phyloP scores from a whole-genome alignment of 164 flowering plant species.

The Tetrastigma voinierianum region DNA sequence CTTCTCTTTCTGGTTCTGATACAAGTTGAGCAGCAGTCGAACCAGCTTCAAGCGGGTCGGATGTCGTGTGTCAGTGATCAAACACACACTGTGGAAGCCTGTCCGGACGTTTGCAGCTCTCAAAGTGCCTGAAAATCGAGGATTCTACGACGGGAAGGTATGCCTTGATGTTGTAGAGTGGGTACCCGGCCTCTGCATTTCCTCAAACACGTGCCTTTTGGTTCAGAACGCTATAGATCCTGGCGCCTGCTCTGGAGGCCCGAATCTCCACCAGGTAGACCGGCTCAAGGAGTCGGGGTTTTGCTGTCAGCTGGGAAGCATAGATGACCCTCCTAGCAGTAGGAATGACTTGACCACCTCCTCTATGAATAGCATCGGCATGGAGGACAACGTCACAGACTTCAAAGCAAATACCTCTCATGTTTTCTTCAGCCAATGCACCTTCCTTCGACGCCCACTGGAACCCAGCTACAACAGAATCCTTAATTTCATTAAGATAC shows the following conservation, averaged over 20 bases:
- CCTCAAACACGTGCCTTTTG: constrained; percentile 65
- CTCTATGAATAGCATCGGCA: constrained; percentile 59
- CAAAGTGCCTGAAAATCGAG: constrained; percentile 39
- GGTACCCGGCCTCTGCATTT: constrained; percentile 63
- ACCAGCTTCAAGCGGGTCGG: constrained; percentile 50
- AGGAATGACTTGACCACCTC: constrained; percentile 56
- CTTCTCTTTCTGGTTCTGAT: constrained; percentile 50
- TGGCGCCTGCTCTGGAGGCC: constrained; percentile 55
- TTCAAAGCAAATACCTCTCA: constrained; percentile 56
- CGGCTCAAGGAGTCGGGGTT: constrained; percentile 59
- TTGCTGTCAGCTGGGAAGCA: constrained; percentile 56
- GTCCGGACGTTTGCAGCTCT: constrained; percentile 63
- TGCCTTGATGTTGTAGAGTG: constrained; percentile 57
- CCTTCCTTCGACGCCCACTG: constrained; percentile 66
- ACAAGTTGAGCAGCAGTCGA: constrained; percentile 40
- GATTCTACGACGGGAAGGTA: constrained; percentile 59
- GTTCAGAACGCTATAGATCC: constrained; percentile 57
- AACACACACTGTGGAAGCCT: constrained; percentile 65
- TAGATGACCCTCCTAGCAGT: constrained; percentile 54
- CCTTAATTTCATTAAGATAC: constrained; percentile 61
- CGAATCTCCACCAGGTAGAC: constrained; percentile 60
- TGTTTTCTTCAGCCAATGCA: constrained; percentile 49
- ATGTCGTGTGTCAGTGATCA: constrained; percentile 61
- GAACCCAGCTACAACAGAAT: constrained; percentile 60
- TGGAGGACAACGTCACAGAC: constrained; percentile 59